Percentiles rank a stretch among this genome's conserved stretches.
phyloP scores from a whole-genome alignment of 495 filamentous ascomycete species.

The Annulohypoxylon stygium region DNA sequence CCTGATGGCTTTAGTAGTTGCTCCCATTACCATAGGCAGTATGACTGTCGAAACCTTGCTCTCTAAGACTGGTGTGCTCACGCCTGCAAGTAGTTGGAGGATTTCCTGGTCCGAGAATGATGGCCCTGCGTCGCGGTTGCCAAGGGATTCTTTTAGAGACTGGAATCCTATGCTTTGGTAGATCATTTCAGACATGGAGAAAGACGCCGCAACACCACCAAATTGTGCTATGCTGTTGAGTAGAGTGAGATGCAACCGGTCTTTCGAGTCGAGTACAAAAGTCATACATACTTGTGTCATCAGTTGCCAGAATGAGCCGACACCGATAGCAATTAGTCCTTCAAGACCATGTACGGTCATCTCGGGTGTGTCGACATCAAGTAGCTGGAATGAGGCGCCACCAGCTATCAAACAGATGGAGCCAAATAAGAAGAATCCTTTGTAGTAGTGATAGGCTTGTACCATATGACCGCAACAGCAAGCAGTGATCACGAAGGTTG shows the following conservation, averaged over 20 bases:
- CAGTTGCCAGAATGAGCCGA: conserved; percentile 59
- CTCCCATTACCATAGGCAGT: conserved; percentile 8
- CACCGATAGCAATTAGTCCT: conserved; percentile 66
- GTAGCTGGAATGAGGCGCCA: conserved; percentile 63
- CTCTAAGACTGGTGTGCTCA: conserved; percentile 54
- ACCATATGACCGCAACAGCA: conserved; percentile 62
- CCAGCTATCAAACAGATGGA: conserved; percentile 63
- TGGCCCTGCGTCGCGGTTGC: conserved; percentile 48
- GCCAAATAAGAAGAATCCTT: conserved; percentile 69
- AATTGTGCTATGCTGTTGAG: conserved; percentile 69
- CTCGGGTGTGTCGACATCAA: conserved; percentile 50
- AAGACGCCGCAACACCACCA: conserved; percentile 61
- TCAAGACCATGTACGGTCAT: conserved; percentile 64
- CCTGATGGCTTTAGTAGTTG: conserved; percentile 22
- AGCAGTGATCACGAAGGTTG: conserved; percentile 13
- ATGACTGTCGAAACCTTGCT: conserved; percentile 34
- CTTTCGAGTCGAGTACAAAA: conserved; percentile 54
- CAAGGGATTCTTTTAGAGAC: conserved; percentile 50
- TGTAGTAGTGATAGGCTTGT: conserved; percentile 64
- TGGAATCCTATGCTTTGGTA: conserved; percentile 63
- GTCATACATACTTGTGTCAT: conserved; percentile 66
- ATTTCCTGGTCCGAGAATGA: conserved; percentile 49
- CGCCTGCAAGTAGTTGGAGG: conserved; percentile 61
- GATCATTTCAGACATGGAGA: conserved; percentile 67
- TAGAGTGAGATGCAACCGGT: conserved; percentile 61